A percentile compares a stretch with the other conserved stretches of the same genome.
phyloP scores from a whole-genome alignment of 108 stramenopile species.

The Conticribra weissflogii region DNA sequence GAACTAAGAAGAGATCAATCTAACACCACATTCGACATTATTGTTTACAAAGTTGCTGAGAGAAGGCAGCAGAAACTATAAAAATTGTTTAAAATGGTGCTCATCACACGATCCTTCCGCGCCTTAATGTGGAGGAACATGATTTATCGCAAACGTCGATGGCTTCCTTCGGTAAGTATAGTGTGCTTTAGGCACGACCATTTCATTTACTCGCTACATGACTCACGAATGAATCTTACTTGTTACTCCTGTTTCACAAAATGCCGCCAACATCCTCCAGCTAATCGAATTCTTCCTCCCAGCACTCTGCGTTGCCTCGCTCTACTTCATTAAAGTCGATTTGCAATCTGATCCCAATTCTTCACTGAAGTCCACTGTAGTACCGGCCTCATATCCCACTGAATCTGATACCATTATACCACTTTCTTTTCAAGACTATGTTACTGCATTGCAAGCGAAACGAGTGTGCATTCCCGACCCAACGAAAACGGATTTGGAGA shows the following conservation, averaged over 20 bases:
- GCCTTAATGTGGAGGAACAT: slow-evolving; percentile 80
- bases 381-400: slow-evolving; percentile 57
- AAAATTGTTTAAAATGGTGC: slow-evolving; percentile 15
- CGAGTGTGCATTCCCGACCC: slow-evolving; percentile 49
- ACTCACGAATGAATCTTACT: neutral
- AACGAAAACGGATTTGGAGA: neutral
- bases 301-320: slow-evolving; percentile 60
- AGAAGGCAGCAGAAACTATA: too few relatives aligned
- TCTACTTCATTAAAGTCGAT: slow-evolving; percentile 65
- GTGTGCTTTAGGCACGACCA: neutral
- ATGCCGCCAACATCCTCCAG: slow-evolving; percentile 10
- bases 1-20: too few relatives aligned
- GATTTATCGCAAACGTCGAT: slow-evolving; percentile 71
- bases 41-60: too few relatives aligned
- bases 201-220: neutral
- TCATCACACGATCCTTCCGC: slow-evolving; percentile 54
- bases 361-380: slow-evolving; percentile 36
- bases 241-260: slow-evolving; percentile 5
- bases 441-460: slow-evolving; percentile 65
- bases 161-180: slow-evolving; percentile 65
- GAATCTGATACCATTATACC: slow-evolving; percentile 50
- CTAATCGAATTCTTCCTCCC: slow-evolving; percentile 73
- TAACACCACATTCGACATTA: too few relatives aligned
- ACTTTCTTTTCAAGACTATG: slow-evolving; percentile 70
- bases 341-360: slow-evolving; percentile 50